Evolutionary conservation across 192 early-diverging fungal species (phyloP).

Genomic region (Coemansia sp.): DNA sequence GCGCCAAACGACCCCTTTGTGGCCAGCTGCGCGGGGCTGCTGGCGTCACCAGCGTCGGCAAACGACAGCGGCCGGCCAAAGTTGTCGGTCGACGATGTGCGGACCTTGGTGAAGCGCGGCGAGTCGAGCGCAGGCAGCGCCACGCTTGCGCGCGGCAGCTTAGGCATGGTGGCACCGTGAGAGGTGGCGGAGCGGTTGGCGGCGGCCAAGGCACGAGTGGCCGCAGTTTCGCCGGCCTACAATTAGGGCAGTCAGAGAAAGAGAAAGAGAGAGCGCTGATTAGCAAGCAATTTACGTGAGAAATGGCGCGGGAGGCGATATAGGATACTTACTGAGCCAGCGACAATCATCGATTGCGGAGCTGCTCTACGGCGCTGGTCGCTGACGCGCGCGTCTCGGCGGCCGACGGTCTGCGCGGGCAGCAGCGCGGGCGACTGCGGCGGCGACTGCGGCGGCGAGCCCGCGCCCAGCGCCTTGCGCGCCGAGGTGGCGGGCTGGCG

Average conservation of each 20-base stretch:
- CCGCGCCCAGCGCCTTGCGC: conserved; percentile 1
- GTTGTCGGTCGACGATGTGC: conserved; percentile 31
- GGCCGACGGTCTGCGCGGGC: background rate
- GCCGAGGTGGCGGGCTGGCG: conserved; percentile 10
- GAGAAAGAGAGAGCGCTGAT: background rate
- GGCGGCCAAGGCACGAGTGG: background rate
- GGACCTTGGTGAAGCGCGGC: conserved; percentile 20
- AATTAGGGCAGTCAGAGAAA: background rate
- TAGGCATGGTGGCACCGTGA: conserved; percentile 8
- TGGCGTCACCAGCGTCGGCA: conserved; percentile 4
- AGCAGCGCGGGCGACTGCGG: background rate
- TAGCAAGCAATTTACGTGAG: background rate
- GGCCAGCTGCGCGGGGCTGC: conserved; percentile 11
- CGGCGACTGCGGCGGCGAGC: conserved; percentile 7
- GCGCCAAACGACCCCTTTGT: conserved; percentile 33
- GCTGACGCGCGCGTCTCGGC: conserved; percentile 13
- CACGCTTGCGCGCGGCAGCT: conserved; percentile 28
- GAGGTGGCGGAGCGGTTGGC: conserved; percentile 2
- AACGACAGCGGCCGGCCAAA: conserved; percentile 19
- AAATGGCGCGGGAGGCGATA: background rate
- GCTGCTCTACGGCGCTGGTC: conserved; percentile 41
- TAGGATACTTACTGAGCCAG: conserved; percentile 30
- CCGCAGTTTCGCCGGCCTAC: conserved; percentile 2
- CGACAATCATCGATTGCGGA: conserved; percentile 42
- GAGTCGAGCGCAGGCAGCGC: conserved; percentile 19